phyloP scores from a whole-genome alignment of 2,329 filamentous ascomycete species.

The Trichoderma sp. region DNA sequence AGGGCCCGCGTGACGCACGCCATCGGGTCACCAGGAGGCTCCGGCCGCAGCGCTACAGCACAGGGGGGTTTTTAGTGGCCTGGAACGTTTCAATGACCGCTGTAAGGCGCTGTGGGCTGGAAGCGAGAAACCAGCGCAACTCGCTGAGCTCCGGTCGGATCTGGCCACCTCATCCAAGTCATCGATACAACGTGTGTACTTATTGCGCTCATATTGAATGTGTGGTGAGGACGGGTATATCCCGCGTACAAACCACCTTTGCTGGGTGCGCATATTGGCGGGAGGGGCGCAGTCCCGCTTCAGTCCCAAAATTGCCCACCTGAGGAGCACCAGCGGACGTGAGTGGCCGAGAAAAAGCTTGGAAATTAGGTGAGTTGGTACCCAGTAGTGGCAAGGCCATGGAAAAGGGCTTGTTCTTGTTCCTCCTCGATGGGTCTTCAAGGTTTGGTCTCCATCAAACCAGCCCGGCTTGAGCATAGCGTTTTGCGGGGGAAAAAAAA shows the following conservation, averaged over 20 bases:
- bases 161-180: not conserved
- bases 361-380: not conserved
- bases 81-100: not conserved
- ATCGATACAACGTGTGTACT: fast-evolving
- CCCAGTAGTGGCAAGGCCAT: not conserved
- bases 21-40: constrained; percentile 19
- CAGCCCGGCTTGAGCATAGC: constrained; percentile 10
- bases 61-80: not conserved
- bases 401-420: not conserved
- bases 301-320: not conserved
- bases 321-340: not conserved
- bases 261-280: not conserved
- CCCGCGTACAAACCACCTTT: not conserved
- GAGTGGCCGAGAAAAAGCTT: not conserved
- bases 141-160: constrained; percentile 10
- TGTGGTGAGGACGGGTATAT: not conserved
- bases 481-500: constrained; percentile 19
- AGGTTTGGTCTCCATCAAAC: not conserved
- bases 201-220: fast-evolving
- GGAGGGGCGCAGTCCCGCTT: not conserved
- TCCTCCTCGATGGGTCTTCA: no score
- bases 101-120: not conserved
- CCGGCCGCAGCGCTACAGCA: not conserved
- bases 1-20: constrained; percentile 19
- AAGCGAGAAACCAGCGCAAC: not conserved